Evolutionary conservation across 2,329 filamentous ascomycete genomes (phyloP), one percentile per base, ranked within the genome.

Genomic region (Fusarium caatingaense): DNA sequence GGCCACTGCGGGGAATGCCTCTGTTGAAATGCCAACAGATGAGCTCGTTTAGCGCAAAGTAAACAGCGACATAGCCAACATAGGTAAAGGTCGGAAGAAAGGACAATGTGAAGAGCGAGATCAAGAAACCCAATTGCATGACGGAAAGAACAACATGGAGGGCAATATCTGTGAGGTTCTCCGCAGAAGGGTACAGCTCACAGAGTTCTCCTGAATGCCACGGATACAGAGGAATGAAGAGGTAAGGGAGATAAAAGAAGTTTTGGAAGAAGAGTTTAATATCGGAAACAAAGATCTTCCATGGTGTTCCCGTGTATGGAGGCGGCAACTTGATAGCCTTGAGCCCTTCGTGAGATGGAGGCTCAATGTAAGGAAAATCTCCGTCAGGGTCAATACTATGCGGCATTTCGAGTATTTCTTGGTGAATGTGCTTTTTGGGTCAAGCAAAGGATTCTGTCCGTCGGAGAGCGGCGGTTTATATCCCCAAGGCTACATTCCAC

Each of bases 1-100:
- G 40, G 11, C 64, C 64, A 20, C 27, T 40, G 5, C 20, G 18
- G 3, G 66, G 64, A 23, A 69, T 69, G 4, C 47, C 49, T 9
- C 15, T 56, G 15, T 69, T 68, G 21, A 65, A 68, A 41, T 64
- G 56, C 48, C 47, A 64, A 16, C 64, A 68, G 12, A 68, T 30
- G 12, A 65, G 10, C 3, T 56, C 51, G 37, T 68, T 68, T 0
- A 45, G 16, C 3, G 21, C 23, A 10, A 61, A 25, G 25, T 49
- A 60, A 4, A 41, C 12, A 13, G 12, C 41, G 16, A 65, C 12
- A 41, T 58, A 69, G 5, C 20, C 16, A 3, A 68, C 1, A 18
- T 65, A 69, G 7, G 56, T 23, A 23, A 56, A 48, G 8, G 21
- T 34, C 0, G 66, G 56, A 3, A 69, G 44, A 10, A 56, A 61